Evolutionary conservation across 2,329 filamentous ascomycete species (phyloP).

Genomic region (Whalleya microplaca): DNA sequence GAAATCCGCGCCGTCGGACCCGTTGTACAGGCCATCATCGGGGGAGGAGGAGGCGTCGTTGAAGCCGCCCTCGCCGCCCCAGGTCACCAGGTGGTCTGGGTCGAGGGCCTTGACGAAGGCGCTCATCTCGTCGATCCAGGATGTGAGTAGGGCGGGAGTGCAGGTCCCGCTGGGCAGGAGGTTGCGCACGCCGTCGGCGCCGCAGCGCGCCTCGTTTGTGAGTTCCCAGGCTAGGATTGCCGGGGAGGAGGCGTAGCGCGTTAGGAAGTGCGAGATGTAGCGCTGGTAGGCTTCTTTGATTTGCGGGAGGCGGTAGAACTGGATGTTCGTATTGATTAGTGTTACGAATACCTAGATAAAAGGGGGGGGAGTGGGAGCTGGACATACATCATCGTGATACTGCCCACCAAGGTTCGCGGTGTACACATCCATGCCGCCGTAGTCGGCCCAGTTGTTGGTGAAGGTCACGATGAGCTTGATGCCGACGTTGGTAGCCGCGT

Average conservation of each 20-base stretch:
- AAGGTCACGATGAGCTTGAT: conserved; percentile 58
- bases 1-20: conserved; percentile 56
- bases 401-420: conserved; percentile 56
- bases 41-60: conserved; percentile 41
- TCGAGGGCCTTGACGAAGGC: conserved; percentile 58
- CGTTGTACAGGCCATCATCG: conserved; percentile 51
- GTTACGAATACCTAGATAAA: too few relatives aligned
- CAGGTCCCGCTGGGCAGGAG: conserved; percentile 47
- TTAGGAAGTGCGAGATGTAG: conserved; percentile 64
- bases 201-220: conserved; percentile 62
- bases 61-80: conserved; percentile 63
- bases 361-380: too few relatives aligned
- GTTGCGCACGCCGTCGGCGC: conserved; percentile 49
- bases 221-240: conserved; percentile 72
- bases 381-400: conserved; percentile 53
- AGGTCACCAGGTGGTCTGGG: conserved; percentile 56
- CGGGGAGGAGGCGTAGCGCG: conserved; percentile 59
- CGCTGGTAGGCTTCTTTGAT: conserved; percentile 58
- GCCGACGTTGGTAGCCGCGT: conserved; percentile 50
- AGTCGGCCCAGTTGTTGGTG: conserved; percentile 64
- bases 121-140: conserved; percentile 59
- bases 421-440: conserved; percentile 63
- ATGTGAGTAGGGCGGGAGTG: conserved; percentile 46
- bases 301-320: conserved; percentile 53
- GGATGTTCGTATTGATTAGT: background rate